These are phyloP conservation scores for Mycena olivaceomarginata DNA, from an alignment of 768 basidiomycete genomes.

Conservation along the genomic window DNA sequence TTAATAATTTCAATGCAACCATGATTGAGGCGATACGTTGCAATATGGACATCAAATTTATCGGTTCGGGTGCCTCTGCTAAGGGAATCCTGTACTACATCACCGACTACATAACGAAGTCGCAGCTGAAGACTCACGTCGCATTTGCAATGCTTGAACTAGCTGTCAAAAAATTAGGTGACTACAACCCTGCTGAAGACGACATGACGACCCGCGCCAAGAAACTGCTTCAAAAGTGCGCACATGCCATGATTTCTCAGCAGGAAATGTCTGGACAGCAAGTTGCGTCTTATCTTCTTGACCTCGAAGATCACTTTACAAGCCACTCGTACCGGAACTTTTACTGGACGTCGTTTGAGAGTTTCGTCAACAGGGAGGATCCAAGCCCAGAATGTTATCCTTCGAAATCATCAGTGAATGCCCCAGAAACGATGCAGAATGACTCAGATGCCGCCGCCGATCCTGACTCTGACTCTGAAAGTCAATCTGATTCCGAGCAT, in stretches of 20 bases:
- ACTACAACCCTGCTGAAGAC: slow-evolving; percentile 21
- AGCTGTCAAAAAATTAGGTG: slow-evolving; percentile 43
- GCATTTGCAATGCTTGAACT: slow-evolving; percentile 35
- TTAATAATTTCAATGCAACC: slow-evolving; percentile 33
- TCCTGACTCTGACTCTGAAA: not conserved
- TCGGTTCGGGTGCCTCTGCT: slow-evolving; percentile 49
- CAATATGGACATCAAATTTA: slow-evolving; percentile 13
- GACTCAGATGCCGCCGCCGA: not conserved
- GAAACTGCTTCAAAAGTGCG: too few species aligned
- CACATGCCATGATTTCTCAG: too few species aligned
- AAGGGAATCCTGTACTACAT: slow-evolving; percentile 58
- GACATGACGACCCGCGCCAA: not conserved
- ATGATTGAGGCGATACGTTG: slow-evolving; percentile 34
- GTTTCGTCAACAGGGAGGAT: slow-evolving; percentile 40
- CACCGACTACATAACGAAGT: slow-evolving; percentile 57
- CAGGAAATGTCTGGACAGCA: slow-evolving; percentile 40
- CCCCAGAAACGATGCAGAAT: slow-evolving; percentile 8
- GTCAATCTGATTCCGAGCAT: slow-evolving; percentile 17
- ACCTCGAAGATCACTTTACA: slow-evolving; percentile 53
- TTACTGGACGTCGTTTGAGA: slow-evolving; percentile 47
- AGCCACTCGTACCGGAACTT: slow-evolving; percentile 50
- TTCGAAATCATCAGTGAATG: not conserved
- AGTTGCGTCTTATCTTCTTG: slow-evolving; percentile 50
- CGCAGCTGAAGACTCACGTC: too few species aligned
- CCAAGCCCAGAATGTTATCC: slow-evolving; percentile 48